A percentile compares a stretch with the other conserved stretches of the same genome.
Evolutionary conservation across 371 early-diverging fungal species (phyloP).

Genomic region (Mortierella polycephala): DNA sequence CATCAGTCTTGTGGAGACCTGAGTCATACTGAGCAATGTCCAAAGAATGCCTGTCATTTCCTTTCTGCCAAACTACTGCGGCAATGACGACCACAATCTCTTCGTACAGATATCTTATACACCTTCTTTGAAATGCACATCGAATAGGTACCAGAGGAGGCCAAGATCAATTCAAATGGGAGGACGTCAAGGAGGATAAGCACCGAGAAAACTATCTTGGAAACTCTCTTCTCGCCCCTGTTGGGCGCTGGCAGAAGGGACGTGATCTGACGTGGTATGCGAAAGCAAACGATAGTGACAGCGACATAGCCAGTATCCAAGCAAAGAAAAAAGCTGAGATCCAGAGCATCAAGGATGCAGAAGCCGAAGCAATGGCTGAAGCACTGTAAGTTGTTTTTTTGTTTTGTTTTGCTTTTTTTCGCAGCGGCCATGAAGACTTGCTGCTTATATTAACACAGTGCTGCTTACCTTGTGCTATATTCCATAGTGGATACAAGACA

Average conservation of each 20-base stretch:
- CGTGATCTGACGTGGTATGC: conserved; percentile 83
- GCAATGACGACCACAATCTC: neutral
- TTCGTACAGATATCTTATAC: neutral
- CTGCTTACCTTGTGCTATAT: neutral
- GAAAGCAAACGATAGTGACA: conserved; percentile 61
- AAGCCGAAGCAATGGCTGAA: conserved; percentile 84
- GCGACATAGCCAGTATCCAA: conserved; percentile 18
- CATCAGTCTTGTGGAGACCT: neutral
- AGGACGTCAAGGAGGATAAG: conserved; percentile 83
- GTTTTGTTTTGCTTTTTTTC: neutral
- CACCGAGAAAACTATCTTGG: conserved; percentile 90
- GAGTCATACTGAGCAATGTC: neutral
- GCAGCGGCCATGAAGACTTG: neutral
- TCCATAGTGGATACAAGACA: conserved; percentile 63
- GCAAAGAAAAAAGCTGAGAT: conserved; percentile 62
- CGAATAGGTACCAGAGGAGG: conserved; percentile 69
- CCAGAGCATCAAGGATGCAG: conserved; percentile 74
- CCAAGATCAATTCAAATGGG: conserved; percentile 68
- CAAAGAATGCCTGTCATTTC: no score
- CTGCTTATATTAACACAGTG: neutral
- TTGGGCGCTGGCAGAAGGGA: conserved; percentile 76
- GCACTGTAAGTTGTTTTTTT: conserved; percentile 68
- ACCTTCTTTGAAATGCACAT: neutral
- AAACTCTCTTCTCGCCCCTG: conserved; percentile 84
- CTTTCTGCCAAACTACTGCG: no score